Percentiles rank a stretch among this genome's conserved stretches.
Evolutionary conservation across 768 basidiomycete genomes (phyloP).

Genomic region (Pleurotus salmoneostramineus): DNA sequence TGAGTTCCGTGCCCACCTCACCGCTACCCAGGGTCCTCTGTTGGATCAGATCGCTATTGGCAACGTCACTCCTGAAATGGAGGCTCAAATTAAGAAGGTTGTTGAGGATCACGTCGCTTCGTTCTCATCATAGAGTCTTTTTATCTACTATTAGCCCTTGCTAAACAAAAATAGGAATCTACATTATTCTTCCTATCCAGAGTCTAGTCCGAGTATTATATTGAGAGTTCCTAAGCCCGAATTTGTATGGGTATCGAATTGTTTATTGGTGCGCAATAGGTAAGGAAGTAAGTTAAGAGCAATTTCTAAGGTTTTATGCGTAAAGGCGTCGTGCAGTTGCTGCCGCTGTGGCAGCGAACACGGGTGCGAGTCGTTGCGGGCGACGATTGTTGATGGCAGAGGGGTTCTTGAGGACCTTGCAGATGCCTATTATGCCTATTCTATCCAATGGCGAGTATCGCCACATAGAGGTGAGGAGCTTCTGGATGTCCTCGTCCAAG

Average conservation of each 20-base stretch:
- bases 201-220: too few species aligned
- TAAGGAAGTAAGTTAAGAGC: neutral
- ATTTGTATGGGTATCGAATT: too few species aligned
- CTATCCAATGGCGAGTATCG: neutral
- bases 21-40: conserved; percentile 66
- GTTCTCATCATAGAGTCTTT: conserved; percentile 54
- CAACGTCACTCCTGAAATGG: conserved; percentile 83
- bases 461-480: neutral
- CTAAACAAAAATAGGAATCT: conserved; percentile 1
- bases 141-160: neutral
- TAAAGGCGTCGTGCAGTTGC: conserved; percentile 1
- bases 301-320: neutral
- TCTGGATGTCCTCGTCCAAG: neutral
- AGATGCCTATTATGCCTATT: neutral
- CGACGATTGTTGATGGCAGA: conserved; percentile 1
- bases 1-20: conserved; percentile 87
- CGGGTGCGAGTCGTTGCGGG: conserved; percentile 2
- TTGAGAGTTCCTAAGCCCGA: too few species aligned
- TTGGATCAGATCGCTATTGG: conserved; percentile 85
- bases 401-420: conserved; percentile 1
- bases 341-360: conserved; percentile 2
- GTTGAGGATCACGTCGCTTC: conserved; percentile 86
- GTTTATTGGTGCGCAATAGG: neutral
- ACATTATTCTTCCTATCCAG: neutral
- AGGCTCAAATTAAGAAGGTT: conserved; percentile 92